Conservation (phyloP, 768 basidiomycete species). For the Phlebiopsis flavidoalba region DNA sequence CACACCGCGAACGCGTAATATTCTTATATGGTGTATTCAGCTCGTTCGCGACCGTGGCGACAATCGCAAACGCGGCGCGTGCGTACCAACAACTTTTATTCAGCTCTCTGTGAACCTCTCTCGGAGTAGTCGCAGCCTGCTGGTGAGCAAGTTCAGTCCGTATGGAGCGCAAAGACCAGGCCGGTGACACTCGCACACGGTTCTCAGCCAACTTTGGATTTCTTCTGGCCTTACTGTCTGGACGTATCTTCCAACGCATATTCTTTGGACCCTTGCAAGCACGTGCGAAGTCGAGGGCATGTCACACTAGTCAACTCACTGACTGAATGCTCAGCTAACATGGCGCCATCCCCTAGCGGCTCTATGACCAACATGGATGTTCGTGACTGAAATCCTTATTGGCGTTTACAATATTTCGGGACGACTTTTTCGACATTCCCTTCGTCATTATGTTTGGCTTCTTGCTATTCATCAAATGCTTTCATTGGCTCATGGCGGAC, state of each 20-base stretch:
- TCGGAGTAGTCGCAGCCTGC: slow-evolving; percentile 85
- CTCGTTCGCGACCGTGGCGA: slow-evolving; percentile 60
- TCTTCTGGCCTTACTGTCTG: slow-evolving; percentile 68
- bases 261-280: slow-evolving; percentile 90
- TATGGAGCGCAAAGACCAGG: neutral
- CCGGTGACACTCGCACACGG: slow-evolving; percentile 38
- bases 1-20: slow-evolving; percentile 56
- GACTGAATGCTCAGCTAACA: neutral
- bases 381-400: slow-evolving; percentile 94
- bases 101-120: slow-evolving; percentile 90
- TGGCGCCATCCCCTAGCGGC: slow-evolving; percentile 53
- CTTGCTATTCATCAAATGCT: slow-evolving; percentile 91
- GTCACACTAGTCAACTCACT: slow-evolving; percentile 17
- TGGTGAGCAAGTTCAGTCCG: slow-evolving; percentile 49
- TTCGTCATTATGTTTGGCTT: slow-evolving; percentile 95
- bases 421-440: slow-evolving; percentile 89
- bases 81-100: slow-evolving; percentile 88
- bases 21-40: slow-evolving; percentile 68
- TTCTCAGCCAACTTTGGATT: slow-evolving; percentile 89
- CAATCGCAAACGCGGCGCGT: slow-evolving; percentile 75
- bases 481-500: slow-evolving; percentile 96
- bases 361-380: slow-evolving; percentile 98
- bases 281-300: slow-evolving; percentile 89
- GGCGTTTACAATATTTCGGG: slow-evolving; percentile 95
- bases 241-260: slow-evolving; percentile 73